Conservation (phyloP, 352 stramenopile genomes). For the Phytophthora brassicae region DNA sequence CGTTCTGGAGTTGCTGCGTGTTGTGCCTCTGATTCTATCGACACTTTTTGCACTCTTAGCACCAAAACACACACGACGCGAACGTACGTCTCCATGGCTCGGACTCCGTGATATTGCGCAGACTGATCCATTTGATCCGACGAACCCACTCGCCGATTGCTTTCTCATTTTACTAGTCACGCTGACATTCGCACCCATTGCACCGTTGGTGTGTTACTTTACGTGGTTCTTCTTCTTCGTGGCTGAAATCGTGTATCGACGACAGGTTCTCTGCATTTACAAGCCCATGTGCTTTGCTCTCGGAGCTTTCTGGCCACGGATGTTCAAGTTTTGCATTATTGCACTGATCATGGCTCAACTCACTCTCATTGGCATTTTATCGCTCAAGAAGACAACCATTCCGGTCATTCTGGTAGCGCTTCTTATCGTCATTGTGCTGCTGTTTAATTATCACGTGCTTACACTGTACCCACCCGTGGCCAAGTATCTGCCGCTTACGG, state of each 20-base stretch:
- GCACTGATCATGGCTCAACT: constrained; percentile 73
- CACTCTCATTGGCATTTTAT: constrained; percentile 77
- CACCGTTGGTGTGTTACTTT: constrained; percentile 79
- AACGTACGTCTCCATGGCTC: constrained; percentile 57
- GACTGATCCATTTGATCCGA: constrained; percentile 65
- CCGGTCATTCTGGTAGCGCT: constrained; percentile 36
- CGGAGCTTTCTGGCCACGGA: constrained; percentile 71
- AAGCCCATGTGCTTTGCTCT: constrained; percentile 51
- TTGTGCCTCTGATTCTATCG: constrained; percentile 52
- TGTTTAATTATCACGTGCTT: constrained; percentile 68
- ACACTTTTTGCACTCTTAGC: constrained; percentile 55
- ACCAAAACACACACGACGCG: constrained; percentile 60
- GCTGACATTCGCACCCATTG: constrained; percentile 78
- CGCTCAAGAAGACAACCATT: constrained; percentile 64
- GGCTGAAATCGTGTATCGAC: constrained; percentile 69
- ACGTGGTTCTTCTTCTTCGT: constrained; percentile 70
- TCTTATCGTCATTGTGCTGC: constrained; percentile 44
- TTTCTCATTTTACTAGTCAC: constrained; percentile 76
- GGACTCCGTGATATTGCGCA: constrained; percentile 51
- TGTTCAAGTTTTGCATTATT: constrained; percentile 78
- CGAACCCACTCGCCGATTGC: constrained; percentile 52
- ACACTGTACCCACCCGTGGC: constrained; percentile 56
- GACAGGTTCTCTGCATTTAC: constrained; percentile 76
- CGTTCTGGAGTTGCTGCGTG: constrained; percentile 61
- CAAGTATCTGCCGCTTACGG: constrained; percentile 58